Evolutionary conservation across 768 basidiomycete genomes (phyloP).

Genomic region (Coprinopsis marcescibilis): DNA sequence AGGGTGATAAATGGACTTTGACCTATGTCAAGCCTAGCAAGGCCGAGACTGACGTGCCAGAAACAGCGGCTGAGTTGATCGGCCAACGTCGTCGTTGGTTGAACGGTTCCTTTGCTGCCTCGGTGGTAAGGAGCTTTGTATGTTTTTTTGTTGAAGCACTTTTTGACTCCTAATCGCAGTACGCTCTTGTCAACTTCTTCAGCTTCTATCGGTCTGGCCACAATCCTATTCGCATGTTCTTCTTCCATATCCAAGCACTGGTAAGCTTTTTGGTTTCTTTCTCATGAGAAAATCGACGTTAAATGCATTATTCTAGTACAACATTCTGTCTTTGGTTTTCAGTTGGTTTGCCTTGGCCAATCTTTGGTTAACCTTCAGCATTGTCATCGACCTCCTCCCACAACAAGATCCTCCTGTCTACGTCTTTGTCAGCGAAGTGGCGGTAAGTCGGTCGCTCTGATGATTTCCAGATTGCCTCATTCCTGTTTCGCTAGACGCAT

Average conservation of each 20-base stretch:
- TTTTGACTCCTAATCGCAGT: conserved; percentile 24
- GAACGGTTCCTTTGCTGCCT: conserved; percentile 91
- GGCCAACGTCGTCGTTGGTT: conserved; percentile 95
- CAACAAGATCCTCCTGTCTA: conserved; percentile 30
- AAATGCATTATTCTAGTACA: conserved; percentile 51
- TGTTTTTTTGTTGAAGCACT: too few species aligned
- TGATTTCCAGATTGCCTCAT: not conserved
- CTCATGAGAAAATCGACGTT: not conserved
- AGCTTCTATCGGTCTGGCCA: conserved; percentile 82
- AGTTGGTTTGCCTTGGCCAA: conserved; percentile 93
- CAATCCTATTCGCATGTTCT: conserved; percentile 89
- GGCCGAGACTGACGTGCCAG: conserved; percentile 93
- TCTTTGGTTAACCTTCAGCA: conserved; percentile 92
- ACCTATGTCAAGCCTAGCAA: conserved; percentile 91
- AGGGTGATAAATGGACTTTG: conserved; percentile 80
- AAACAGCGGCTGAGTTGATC: conserved; percentile 86
- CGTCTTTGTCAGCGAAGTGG: conserved; percentile 65
- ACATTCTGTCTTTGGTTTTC: conserved; percentile 78
- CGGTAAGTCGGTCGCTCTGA: conserved; percentile 45
- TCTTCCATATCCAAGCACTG: conserved; percentile 89
- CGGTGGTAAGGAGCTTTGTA: conserved; percentile 34
- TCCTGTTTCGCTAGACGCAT: conserved; percentile 52
- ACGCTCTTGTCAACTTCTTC: conserved; percentile 89
- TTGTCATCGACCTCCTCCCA: conserved; percentile 86
- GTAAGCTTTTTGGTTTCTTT: conserved; percentile 38